Evolutionary conservation across 805 yeast species (phyloP).

Genomic region (Cyberlindnera americana): DNA sequence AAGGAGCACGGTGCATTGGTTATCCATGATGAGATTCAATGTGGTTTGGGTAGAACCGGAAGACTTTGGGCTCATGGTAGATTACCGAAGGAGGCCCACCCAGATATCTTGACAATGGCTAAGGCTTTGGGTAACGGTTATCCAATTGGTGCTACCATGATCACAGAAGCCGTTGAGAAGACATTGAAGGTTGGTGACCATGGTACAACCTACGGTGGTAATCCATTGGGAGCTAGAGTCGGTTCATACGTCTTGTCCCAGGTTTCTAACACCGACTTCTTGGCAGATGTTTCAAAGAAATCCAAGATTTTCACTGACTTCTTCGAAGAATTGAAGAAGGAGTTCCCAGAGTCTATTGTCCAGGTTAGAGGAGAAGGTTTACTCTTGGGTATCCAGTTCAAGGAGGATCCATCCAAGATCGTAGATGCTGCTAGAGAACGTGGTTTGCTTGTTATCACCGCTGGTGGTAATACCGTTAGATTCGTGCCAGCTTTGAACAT

Average conservation of each 20-base stretch:
- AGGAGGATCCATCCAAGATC: slow-evolving; percentile 56
- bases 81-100: slow-evolving; percentile 78
- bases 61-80: slow-evolving; percentile 87
- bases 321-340: slow-evolving; percentile 46
- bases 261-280: slow-evolving; percentile 58
- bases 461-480: slow-evolving; percentile 88
- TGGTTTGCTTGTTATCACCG: slow-evolving; percentile 83
- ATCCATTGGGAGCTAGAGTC: slow-evolving; percentile 84
- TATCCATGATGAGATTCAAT: slow-evolving; percentile 94
- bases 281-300: slow-evolving; percentile 56
- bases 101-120: slow-evolving; percentile 92
- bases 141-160: slow-evolving; percentile 93
- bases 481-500: slow-evolving; percentile 91
- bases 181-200: slow-evolving; percentile 87
- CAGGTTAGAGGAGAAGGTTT: slow-evolving; percentile 88
- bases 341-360: slow-evolving; percentile 56
- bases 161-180: slow-evolving; percentile 72
- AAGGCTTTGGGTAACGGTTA: slow-evolving; percentile 96
- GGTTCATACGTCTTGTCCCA: slow-evolving; percentile 72
- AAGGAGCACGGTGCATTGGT: slow-evolving; percentile 65
- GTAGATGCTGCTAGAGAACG: slow-evolving; percentile 67
- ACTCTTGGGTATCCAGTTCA: slow-evolving; percentile 78
- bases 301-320: slow-evolving; percentile 53
- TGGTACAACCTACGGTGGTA: slow-evolving; percentile 98
- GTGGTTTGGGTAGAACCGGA: slow-evolving; percentile 94